phyloP scores from a whole-genome alignment of 352 stramenopile species.

The Globisporangium camurandrum region DNA sequence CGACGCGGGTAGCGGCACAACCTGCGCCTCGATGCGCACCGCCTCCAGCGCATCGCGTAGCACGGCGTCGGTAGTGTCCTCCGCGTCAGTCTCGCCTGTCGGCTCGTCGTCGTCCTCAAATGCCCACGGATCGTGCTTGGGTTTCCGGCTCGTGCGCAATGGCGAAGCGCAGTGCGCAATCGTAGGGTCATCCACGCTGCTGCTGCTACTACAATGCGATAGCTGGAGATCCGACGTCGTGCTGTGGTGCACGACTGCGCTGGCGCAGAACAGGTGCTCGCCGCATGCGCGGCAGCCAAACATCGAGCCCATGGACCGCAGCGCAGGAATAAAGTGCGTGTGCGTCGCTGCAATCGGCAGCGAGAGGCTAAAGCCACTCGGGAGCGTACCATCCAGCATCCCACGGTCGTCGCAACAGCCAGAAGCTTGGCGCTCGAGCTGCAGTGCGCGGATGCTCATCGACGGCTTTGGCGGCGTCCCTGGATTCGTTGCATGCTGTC shows the following conservation, averaged over 20 bases:
- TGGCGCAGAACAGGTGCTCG: constrained; percentile 55
- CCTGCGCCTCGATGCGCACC: too few relatives aligned
- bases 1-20: neutral
- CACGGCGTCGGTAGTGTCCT: neutral
- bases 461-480: constrained; percentile 14
- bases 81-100: neutral
- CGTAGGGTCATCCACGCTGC: neutral
- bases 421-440: constrained; percentile 3
- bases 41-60: neutral
- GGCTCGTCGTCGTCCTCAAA: constrained; percentile 1
- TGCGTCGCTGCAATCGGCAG: constrained; percentile 13
- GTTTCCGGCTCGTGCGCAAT: neutral
- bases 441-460: constrained; percentile 12
- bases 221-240: constrained; percentile 1
- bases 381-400: constrained; percentile 48
- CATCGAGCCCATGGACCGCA: constrained; percentile 65
- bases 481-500: constrained; percentile 10
- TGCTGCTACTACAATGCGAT: too few relatives aligned
- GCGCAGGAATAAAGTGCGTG: constrained; percentile 51
- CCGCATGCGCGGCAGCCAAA: constrained; percentile 56
- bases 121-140: neutral
- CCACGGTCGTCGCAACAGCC: constrained; percentile 42
- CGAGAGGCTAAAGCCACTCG: constrained; percentile 51
- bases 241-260: constrained; percentile 36
- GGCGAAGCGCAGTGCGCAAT: neutral